A percentile compares a stretch with the other conserved stretches of the same genome.
Evolutionary conservation across 139 green algal species (phyloP).

Genomic region (Mesotaenium endlicherianum): DNA sequence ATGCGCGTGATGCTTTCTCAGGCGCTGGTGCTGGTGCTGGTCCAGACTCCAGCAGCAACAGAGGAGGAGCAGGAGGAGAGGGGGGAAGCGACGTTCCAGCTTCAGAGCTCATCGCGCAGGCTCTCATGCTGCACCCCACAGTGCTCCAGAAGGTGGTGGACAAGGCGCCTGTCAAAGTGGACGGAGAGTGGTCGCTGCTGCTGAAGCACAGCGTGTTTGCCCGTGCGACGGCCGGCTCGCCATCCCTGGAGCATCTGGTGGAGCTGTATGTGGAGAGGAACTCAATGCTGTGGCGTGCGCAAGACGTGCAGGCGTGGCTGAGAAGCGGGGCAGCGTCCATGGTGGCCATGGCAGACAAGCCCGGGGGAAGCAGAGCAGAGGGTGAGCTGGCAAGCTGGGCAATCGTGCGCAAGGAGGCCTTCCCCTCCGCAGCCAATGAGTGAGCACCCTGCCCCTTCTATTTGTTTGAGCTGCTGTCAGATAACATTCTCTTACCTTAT

Average conservation of each 20-base stretch:
- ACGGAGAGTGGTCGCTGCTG: conserved; percentile 9
- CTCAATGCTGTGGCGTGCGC: conserved; percentile 79
- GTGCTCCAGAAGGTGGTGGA: conserved; percentile 67
- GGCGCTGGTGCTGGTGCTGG: not conserved
- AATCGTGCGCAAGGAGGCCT: conserved; percentile 50
- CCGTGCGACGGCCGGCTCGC: conserved; percentile 59
- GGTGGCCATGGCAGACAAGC: not conserved
- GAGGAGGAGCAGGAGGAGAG: not conserved
- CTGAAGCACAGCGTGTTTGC: conserved; percentile 41
- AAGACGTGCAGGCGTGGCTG: conserved; percentile 70
- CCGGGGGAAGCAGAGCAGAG: not conserved
- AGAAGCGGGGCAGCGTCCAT: conserved; percentile 20
- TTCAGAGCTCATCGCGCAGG: conserved; percentile 1
- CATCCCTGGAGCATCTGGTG: conserved; percentile 74
- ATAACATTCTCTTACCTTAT: too few relatives aligned
- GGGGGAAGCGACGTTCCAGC: not conserved
- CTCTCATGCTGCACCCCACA: conserved; percentile 8
- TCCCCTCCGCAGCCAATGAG: conserved; percentile 38
- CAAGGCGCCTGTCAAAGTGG: conserved; percentile 32
- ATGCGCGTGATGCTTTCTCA: not conserved
- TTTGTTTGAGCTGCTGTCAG: too few relatives aligned
- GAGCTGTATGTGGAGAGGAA: conserved; percentile 82
- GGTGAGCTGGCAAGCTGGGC: conserved; percentile 61
- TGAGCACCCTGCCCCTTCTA: too few relatives aligned
- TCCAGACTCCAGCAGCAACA: not conserved